Evolutionary conservation across 352 stramenopile genomes (phyloP).

Genomic region (Globisporangium paddicum): DNA sequence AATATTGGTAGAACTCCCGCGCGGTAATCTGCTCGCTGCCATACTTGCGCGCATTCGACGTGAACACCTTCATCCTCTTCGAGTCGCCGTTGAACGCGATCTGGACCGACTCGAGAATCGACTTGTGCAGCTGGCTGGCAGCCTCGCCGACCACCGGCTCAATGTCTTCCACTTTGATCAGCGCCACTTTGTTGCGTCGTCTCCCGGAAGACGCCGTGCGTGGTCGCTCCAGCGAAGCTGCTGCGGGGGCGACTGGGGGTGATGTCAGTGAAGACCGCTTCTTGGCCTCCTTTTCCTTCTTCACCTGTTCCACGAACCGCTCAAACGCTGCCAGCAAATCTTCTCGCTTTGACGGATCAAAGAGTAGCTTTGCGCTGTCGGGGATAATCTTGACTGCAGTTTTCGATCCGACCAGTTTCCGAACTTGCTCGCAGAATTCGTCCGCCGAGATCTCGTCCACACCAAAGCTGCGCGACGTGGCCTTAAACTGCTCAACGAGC

Average conservation of each 20-base stretch:
- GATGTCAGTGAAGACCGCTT: constrained; percentile 45
- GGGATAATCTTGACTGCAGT: constrained; percentile 68
- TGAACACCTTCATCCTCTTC: constrained; percentile 87
- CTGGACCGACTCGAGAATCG: constrained; percentile 75
- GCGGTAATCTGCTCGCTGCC: constrained; percentile 83
- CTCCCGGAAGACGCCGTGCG: constrained; percentile 35
- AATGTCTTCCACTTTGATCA: constrained; percentile 70
- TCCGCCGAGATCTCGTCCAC: constrained; percentile 64
- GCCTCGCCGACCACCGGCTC: constrained; percentile 81
- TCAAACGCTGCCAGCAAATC: constrained; percentile 50
- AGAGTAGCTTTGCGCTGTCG: constrained; percentile 63
- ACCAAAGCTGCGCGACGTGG: constrained; percentile 48
- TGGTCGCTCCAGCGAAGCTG: constrained; percentile 19
- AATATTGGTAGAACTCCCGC: constrained; percentile 87
- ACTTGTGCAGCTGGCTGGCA: constrained; percentile 76
- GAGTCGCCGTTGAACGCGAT: constrained; percentile 64
- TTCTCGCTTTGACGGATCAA: constrained; percentile 48
- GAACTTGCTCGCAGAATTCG: constrained; percentile 66
- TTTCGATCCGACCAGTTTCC: constrained; percentile 69
- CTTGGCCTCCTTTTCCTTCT: constrained; percentile 72
- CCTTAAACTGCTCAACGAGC: constrained; percentile 62
- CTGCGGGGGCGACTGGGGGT: constrained; percentile 19
- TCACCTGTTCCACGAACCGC: constrained; percentile 61
- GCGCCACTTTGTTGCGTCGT: constrained; percentile 38
- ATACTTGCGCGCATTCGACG: constrained; percentile 80